Base-by-base conservation (phyloP, 2,329 filamentous ascomycete genomes). In the Thielaviopsis euricoi region DNA sequence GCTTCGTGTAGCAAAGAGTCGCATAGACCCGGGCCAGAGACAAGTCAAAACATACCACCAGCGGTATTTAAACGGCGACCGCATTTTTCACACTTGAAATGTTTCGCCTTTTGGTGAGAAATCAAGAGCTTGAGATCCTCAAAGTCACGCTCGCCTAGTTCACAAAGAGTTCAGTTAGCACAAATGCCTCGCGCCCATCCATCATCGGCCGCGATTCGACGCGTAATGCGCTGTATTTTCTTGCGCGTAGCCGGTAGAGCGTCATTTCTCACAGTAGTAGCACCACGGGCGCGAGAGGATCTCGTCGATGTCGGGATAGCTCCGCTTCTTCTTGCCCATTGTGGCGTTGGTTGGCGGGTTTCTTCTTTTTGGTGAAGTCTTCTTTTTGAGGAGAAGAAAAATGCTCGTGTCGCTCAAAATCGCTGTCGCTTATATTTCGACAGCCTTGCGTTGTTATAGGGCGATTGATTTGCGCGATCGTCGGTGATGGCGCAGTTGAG, bases 61-160 rank as follows among this genome's bases (percentile, higher is more conserved):
- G 90, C 90, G 1, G 93, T 98, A 68, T 95, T 96, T 58, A 98
- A 73, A 64, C 90, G 80, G 63, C 93, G 82, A 56, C 84, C 84
- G 70, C 93, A 98, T 73, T 85, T 77, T 65, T 95, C 88, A 73
- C 93, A 98, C 72, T 95, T 96, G 78, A 95, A 97, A 71, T 98
- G 93, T 73, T 97, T 97, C n/a, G 91, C 90, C 70, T 96, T 97
- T 68, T 97, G 93, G 71, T 98, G 93, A 59, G 87, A 90, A 65
- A 95, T 94, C 63, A 98, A 82, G 64, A 97, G 89, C 76, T 95
- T 96, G 52, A 95, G 71, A 70, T 98, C 93, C 70, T 97, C 90
- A 69, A 97, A 98, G 73, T 97, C 91, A 74, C 91, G 87, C 73
- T 98, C 93, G 72, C 81, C 81, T 84, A 58, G 2, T 19, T 23